Conservation (phyloP, 2,329 filamentous ascomycete species). For the Paraphoma chrysanthemicola region DNA sequence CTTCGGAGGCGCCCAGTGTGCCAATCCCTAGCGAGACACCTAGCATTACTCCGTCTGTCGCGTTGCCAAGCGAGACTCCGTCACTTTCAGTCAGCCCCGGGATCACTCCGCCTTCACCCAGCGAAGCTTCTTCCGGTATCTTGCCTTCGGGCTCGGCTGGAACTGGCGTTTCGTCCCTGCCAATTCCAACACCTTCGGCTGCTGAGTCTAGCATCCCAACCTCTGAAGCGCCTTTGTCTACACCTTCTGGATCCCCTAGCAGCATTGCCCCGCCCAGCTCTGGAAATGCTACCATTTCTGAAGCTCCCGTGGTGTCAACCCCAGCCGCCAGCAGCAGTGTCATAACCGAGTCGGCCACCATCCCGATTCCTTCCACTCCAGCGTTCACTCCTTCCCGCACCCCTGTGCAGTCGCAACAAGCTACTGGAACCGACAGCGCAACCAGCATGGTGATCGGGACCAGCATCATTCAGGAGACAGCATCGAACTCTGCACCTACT, state of each 20-base stretch:
- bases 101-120: constrained; percentile 1
- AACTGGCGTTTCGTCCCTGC: constrained; percentile 1
- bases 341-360: constrained; percentile 14
- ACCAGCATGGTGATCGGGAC: constrained; percentile 62
- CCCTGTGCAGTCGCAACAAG: constrained; percentile 50
- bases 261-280: constrained; percentile 11
- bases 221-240: constrained; percentile 20
- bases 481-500: constrained; percentile 53
- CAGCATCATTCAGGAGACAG: constrained; percentile 66
- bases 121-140: constrained; percentile 6
- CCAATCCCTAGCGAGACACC: background rate
- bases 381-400: constrained; percentile 26
- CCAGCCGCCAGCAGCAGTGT: constrained; percentile 2
- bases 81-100: background rate
- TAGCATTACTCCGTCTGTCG: constrained; percentile 11
- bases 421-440: constrained; percentile 55
- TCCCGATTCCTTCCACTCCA: constrained; percentile 10
- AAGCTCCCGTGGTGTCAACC: constrained; percentile 8
- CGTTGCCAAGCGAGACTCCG: background rate
- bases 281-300: constrained; percentile 16
- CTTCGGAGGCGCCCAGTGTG: background rate
- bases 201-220: constrained; percentile 16
- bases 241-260: constrained; percentile 9
- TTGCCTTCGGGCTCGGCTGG: constrained; percentile 7
- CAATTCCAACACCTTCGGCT: background rate